A percentile compares a stretch with the other conserved stretches of the same genome.
These are phyloP conservation scores for Claviceps sp. DNA, from an alignment of 2,329 filamentous ascomycete species.

Conservation along the genomic window DNA sequence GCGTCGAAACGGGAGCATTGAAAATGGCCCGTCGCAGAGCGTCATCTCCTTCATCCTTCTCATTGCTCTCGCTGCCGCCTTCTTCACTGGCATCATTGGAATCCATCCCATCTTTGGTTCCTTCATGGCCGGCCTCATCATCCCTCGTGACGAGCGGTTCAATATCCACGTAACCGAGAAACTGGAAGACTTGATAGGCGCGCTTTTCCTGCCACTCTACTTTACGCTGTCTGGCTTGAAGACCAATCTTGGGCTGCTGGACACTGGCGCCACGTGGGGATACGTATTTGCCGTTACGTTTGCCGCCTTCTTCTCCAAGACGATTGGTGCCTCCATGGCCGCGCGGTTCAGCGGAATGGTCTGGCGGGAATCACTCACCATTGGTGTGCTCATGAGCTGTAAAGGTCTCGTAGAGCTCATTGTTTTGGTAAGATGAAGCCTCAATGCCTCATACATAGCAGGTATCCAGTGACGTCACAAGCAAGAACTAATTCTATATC, in stretches of 20 bases:
- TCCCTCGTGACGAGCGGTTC: conserved; percentile 80
- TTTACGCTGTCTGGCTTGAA: conserved; percentile 85
- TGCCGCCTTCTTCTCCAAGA: conserved; percentile 75
- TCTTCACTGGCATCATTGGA: conserved; percentile 82
- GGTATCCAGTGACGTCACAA: neutral
- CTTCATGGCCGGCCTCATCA: conserved; percentile 79
- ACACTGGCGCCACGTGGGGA: conserved; percentile 73
- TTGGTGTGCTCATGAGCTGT: conserved; percentile 89
- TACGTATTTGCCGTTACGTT: conserved; percentile 76
- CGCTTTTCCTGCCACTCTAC: conserved; percentile 78
- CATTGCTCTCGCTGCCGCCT: conserved; percentile 64
- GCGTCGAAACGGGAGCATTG: conserved; percentile 58
- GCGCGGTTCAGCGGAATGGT: conserved; percentile 63
- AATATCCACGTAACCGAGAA: conserved; percentile 87
- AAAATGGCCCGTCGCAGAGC: conserved; percentile 77
- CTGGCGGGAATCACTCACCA: conserved; percentile 81
- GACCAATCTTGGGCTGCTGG: conserved; percentile 73
- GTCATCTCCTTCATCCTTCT: conserved; percentile 74
- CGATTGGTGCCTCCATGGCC: conserved; percentile 68
- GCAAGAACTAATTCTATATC: neutral
- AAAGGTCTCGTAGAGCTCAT: conserved; percentile 92
- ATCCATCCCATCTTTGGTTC: conserved; percentile 91
- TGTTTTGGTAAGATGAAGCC: conserved; percentile 52
- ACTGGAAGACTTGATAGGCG: conserved; percentile 78
- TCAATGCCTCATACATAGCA: neutral